Base-by-base conservation (phyloP, 2,329 filamentous ascomycete species). In the Huntiella bhutanensis region DNA sequence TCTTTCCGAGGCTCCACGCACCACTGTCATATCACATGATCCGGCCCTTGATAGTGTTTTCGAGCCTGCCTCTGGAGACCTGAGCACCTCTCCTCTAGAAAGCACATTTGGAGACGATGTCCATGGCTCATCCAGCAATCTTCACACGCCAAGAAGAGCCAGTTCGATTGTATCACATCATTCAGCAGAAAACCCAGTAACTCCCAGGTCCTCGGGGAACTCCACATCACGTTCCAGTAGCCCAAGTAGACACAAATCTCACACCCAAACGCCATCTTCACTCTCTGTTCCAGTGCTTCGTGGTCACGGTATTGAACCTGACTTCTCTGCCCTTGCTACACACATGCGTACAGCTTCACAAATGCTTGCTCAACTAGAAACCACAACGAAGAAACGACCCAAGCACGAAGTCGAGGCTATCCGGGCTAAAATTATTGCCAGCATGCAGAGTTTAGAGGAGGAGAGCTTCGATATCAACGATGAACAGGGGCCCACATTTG, bases 321-420 rank as follows among this genome's bases (percentile, higher is more conserved):
- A 91, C 56, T 82, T 88, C 53, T 84, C 81, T 8, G 83, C 83
- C 2, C 64, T 91, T 32, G 84, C 83, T 10, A 87, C 82, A 10
- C 83, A 91, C 58, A 91, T 91, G 82, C 75, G 83, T 15, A 86
- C 82, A 3, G 83, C 83, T 3, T 84, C 83, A 11, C 82, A 87
- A 59, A 91, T 91, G 83, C 66, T 91, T 38, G 81, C 83, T 11
- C 83, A 91, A 55, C 68, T 91, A 7, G 82, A 91, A 49, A 74
- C 80, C 2, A 88, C 81, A 16, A 80, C 80, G 52, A 80, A 82
- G 22, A 91, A 88, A 61, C 70, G 83, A 33, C 83, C 83, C 1
- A 81, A 74, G 56, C 75, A 77, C 28, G 83, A 91, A 60, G 83
- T 91, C 4, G 83, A 82, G 13, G 80, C 82, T 5, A 91, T 91